phyloP scores from a whole-genome alignment of 2,329 filamentous ascomycete species.

The Beauveria scarabaeidicola region DNA sequence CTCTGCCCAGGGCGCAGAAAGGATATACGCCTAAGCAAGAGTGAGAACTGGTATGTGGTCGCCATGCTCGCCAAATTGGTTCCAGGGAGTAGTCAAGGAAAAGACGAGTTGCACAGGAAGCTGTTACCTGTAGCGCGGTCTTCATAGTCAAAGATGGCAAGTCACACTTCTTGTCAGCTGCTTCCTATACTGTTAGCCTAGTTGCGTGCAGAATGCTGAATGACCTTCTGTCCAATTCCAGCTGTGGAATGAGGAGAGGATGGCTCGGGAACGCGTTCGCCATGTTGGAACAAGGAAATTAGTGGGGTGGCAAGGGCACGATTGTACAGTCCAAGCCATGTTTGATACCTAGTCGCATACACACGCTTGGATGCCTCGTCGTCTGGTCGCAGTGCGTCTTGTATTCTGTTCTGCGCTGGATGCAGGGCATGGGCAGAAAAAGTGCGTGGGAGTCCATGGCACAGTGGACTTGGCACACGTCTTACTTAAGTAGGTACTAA shows the following conservation, averaged over 20 bases:
- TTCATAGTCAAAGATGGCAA: conserved; percentile 1
- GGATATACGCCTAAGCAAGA: conserved; percentile 14
- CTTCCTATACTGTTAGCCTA: neutral
- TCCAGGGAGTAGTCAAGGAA: neutral
- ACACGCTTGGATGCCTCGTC: conserved; percentile 2
- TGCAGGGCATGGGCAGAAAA: too few relatives aligned
- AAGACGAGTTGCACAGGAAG: neutral
- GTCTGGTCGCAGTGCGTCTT: conserved; percentile 6
- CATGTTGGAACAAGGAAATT: neutral
- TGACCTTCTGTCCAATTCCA: neutral
- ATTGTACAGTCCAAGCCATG: conserved; percentile 2
- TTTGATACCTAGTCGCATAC: conserved; percentile 9
- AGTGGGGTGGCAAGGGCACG: neutral
- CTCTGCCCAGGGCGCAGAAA: conserved; percentile 14
- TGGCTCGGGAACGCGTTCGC: conserved; percentile 7
- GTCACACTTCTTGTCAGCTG: neutral
- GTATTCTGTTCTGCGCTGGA: too few relatives aligned
- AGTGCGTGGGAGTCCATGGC: too few relatives aligned
- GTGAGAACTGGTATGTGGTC: conserved; percentile 11
- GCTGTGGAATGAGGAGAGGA: conserved; percentile 3
- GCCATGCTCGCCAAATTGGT: neutral
- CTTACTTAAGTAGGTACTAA: neutral
- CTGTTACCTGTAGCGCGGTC: neutral
- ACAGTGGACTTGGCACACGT: too few relatives aligned
- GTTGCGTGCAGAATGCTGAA: neutral